phyloP scores from a whole-genome alignment of 805 yeast species.

The Wickerhamiella domercqiae region DNA sequence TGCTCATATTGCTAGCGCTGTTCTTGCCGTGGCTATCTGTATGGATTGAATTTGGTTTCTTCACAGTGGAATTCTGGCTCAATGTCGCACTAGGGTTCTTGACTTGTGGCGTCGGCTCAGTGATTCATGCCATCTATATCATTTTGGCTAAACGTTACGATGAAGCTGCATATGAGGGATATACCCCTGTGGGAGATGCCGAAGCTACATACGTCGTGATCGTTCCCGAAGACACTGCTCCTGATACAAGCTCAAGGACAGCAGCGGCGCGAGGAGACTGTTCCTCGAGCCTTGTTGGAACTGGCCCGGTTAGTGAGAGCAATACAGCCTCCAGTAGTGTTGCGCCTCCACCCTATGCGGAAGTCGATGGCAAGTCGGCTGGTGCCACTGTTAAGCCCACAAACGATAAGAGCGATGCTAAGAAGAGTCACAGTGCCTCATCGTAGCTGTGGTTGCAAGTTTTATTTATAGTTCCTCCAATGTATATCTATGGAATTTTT shows the following conservation, averaged over 20 bases:
- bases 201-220: no score
- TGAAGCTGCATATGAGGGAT: neutral
- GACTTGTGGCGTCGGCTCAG: neutral
- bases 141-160: slow-evolving; percentile 1
- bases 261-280: neutral
- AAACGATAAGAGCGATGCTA: no score
- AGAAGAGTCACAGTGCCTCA: no score
- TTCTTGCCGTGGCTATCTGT: slow-evolving; percentile 1
- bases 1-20: neutral
- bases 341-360: slow-evolving; percentile 1
- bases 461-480: no score
- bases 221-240: no score
- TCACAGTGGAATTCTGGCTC: neutral
- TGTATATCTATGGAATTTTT: no score
- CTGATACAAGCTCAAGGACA: neutral
- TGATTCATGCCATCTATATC: slow-evolving; percentile 1
- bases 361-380: no score
- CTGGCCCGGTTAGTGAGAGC: neutral
- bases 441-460: no score
- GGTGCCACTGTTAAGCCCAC: no score
- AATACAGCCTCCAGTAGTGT: no score
- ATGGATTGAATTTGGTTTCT: slow-evolving; percentile 2
- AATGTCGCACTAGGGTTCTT: neutral
- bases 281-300: neutral
- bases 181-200: neutral